A percentile compares a stretch with the other conserved stretches of the same genome.
Conservation (phyloP, 1,284 basidiomycete species). For the Ustilago nuda region DNA sequence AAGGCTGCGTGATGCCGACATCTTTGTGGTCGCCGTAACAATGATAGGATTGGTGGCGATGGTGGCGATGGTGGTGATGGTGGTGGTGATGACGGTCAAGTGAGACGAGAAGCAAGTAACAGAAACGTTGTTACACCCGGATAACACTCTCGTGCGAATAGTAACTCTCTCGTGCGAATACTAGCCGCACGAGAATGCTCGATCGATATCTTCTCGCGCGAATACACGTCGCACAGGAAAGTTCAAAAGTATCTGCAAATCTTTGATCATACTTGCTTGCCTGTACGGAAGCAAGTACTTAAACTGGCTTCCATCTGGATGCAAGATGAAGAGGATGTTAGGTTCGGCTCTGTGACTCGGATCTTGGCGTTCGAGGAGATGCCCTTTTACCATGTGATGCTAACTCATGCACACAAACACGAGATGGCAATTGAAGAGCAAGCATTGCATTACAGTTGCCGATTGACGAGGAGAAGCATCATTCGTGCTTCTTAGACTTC, state of each 20-base stretch:
- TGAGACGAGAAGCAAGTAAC: constrained; percentile 4
- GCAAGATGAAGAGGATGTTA: not conserved
- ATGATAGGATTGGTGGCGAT: constrained; percentile 6
- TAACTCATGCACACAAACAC: not conserved
- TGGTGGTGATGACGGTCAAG: constrained; percentile 12
- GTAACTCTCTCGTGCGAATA: too few species aligned
- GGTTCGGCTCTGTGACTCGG: not conserved
- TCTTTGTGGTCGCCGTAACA: constrained; percentile 8
- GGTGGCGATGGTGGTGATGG: not conserved
- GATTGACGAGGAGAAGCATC: not conserved
- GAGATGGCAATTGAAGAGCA: not conserved
- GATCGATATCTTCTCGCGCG: too few species aligned
- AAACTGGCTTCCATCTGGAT: too few species aligned
- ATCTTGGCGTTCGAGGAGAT: not conserved
- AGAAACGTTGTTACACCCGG: too few species aligned
- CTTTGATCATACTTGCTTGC: too few species aligned
- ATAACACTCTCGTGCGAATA: too few species aligned
- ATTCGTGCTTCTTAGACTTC: constrained; percentile 47
- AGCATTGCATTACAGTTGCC: not conserved
- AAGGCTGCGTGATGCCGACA: constrained; percentile 37
- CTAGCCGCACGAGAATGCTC: too few species aligned
- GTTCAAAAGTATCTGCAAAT: too few species aligned
- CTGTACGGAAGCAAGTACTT: too few species aligned
- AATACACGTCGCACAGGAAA: too few species aligned
- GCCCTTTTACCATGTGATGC: not conserved